phyloP scores from a whole-genome alignment of 345 rosid species.

The Lenwebbia sp. region DNA sequence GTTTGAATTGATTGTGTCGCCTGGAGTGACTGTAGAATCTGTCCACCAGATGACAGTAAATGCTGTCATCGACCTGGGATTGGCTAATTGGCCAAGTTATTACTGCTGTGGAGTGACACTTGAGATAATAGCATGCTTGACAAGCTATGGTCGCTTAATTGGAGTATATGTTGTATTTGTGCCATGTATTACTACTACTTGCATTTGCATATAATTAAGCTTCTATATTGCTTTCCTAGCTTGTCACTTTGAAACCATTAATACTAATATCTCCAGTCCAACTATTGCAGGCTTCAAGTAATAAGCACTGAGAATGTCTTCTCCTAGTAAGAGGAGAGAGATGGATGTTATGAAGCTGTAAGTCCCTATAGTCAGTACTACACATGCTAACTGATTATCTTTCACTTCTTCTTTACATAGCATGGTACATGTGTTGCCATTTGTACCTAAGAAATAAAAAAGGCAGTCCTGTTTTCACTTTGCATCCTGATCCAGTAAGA shows the following conservation, averaged over 20 bases:
- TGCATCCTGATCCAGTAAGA: background rate
- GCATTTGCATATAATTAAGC: background rate
- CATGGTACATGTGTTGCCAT: background rate
- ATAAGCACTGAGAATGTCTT: slow-evolving; percentile 20
- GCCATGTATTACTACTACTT: background rate
- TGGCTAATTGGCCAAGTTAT: background rate
- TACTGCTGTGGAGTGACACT: background rate
- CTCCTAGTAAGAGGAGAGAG: slow-evolving; percentile 55
- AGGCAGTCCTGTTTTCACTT: background rate
- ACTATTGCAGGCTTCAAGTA: slow-evolving; percentile 2
- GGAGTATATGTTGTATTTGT: background rate
- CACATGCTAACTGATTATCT: background rate
- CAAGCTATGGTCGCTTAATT: background rate
- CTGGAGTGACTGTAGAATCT: background rate
- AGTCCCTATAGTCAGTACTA: slow-evolving; percentile 2
- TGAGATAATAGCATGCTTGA: background rate
- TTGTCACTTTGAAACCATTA: background rate
- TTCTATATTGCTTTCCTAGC: background rate
- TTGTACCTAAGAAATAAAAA: background rate
- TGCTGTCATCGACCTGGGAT: background rate
- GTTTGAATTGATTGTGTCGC: background rate
- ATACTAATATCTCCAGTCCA: background rate
- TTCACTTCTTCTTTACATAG: background rate
- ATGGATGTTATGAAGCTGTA: slow-evolving; percentile 58
- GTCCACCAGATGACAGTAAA: background rate